A percentile compares a stretch with the other conserved stretches of the same genome.
phyloP scores from a whole-genome alignment of 2,329 filamentous ascomycete species.

The Atkinsonella hypoxylon region DNA sequence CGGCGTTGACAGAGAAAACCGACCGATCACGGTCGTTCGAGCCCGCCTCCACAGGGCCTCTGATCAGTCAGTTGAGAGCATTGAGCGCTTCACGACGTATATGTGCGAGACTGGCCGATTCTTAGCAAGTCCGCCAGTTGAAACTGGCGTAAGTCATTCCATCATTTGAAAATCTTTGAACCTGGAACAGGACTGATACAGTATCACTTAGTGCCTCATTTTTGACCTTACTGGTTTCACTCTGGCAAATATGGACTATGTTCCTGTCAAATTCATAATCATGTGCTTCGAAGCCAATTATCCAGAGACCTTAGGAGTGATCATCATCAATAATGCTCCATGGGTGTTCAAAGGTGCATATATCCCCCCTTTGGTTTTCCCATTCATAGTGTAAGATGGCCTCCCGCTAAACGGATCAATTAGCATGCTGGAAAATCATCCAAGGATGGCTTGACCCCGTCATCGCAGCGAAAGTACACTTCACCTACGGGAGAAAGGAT shows the following conservation, averaged over 20 bases:
- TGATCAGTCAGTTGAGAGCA: conserved; percentile 19
- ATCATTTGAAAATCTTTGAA: no score
- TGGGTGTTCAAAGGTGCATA: conserved; percentile 48
- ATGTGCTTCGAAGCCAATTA: conserved; percentile 71
- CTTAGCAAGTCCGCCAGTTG: conserved; percentile 8
- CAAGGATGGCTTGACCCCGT: conserved; percentile 66
- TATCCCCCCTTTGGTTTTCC: background rate
- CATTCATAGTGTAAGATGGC: background rate
- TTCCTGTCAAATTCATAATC: conserved; percentile 67
- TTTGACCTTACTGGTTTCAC: conserved; percentile 65
- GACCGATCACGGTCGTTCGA: conserved; percentile 24
- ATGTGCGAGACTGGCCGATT: conserved; percentile 22
- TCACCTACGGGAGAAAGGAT: conserved; percentile 51
- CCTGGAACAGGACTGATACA: background rate
- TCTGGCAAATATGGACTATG: conserved; percentile 65
- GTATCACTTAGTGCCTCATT: conserved; percentile 28
- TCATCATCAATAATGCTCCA: conserved; percentile 63
- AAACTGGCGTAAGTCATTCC: conserved; percentile 8
- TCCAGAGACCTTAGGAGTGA: conserved; percentile 57
- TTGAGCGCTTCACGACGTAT: conserved; percentile 27
- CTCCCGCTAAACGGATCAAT: background rate
- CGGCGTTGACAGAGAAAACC: conserved; percentile 21
- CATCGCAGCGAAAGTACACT: conserved; percentile 60
- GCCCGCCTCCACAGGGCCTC: conserved; percentile 21
- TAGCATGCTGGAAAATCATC: conserved; percentile 47